phyloP scores from a whole-genome alignment of 106 monocot species.

The Dioscorea dumetorum region DNA sequence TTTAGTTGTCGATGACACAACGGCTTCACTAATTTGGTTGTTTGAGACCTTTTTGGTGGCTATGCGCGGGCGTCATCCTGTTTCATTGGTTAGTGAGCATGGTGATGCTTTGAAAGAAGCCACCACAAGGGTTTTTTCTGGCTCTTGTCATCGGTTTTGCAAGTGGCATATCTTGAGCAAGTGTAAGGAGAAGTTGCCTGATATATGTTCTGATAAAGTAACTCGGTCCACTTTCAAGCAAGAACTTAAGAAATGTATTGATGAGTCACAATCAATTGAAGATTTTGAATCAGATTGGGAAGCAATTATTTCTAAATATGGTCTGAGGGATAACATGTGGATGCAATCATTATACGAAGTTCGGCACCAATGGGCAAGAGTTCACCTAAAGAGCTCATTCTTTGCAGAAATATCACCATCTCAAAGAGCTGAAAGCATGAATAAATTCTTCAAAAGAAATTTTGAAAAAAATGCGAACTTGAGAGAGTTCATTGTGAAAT shows the following conservation, averaged over 20 bases:
- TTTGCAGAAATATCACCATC: conserved; percentile 22
- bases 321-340: conserved; percentile 7
- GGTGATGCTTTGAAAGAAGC: conserved; percentile 3
- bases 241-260: conserved; percentile 19
- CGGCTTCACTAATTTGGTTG: conserved; percentile 15
- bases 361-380: conserved; percentile 14
- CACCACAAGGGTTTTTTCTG: conserved; percentile 6
- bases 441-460: conserved; percentile 13
- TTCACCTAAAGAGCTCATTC: conserved; percentile 12
- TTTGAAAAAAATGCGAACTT: conserved; percentile 14
- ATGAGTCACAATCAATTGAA: conserved; percentile 13
- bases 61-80: conserved; percentile 13
- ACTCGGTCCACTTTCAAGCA: not conserved
- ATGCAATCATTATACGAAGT: conserved; percentile 12
- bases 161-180: conserved; percentile 21
- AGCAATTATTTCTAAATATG: conserved; percentile 8
- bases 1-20: conserved; percentile 8
- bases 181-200: conserved; percentile 14
- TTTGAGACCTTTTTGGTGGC: conserved; percentile 19
- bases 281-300: conserved; percentile 12
- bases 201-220: not conserved
- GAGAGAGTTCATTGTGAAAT: conserved; percentile 11
- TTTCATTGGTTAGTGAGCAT: conserved; percentile 15
- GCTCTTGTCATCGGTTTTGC: conserved; percentile 17
- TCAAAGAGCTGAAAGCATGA: conserved; percentile 21